Conservation (phyloP, 2,329 filamentous ascomycete genomes). For the Beauveria rudraprayagi region DNA sequence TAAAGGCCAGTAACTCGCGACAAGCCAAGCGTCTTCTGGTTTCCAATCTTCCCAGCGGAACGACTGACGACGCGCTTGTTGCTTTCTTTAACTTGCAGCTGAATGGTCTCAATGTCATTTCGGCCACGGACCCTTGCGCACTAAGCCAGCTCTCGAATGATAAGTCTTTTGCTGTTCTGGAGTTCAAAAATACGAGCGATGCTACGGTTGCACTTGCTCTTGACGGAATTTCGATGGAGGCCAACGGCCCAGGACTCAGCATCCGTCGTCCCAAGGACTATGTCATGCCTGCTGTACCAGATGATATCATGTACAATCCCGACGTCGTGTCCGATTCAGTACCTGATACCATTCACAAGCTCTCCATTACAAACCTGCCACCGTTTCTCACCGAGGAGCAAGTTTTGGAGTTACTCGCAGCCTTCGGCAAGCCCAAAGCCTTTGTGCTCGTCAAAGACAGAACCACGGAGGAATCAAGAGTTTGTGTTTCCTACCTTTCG, state of each 20-base stretch:
- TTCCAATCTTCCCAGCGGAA: slow-evolving; percentile 66
- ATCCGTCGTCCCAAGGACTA: slow-evolving; percentile 93
- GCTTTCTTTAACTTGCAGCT: slow-evolving; percentile 94
- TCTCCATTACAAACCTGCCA: slow-evolving; percentile 86
- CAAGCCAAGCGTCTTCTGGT: slow-evolving; percentile 89
- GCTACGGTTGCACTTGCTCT: slow-evolving; percentile 86
- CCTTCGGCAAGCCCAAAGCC: slow-evolving; percentile 88
- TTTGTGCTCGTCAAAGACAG: slow-evolving; percentile 86
- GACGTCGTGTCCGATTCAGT: slow-evolving; percentile 74
- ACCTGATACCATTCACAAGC: slow-evolving; percentile 89
- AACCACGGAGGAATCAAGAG: slow-evolving; percentile 76
- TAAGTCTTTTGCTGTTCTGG: slow-evolving; percentile 72
- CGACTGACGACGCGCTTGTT: slow-evolving; percentile 68
- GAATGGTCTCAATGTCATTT: slow-evolving; percentile 90
- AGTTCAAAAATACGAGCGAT: slow-evolving; percentile 82
- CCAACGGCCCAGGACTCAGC: slow-evolving; percentile 56
- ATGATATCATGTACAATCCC: slow-evolving; percentile 65
- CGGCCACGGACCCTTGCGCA: slow-evolving; percentile 75
- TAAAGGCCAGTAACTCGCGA: slow-evolving; percentile 87
- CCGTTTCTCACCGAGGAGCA: slow-evolving; percentile 84
- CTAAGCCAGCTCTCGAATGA: slow-evolving; percentile 76
- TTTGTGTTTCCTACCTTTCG: slow-evolving; percentile 37
- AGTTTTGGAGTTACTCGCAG: slow-evolving; percentile 78
- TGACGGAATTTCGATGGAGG: slow-evolving; percentile 82
- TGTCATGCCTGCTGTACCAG: slow-evolving; percentile 74